Evolutionary conservation across 2,329 filamentous ascomycete species (phyloP).

Genomic region (Neofusicoccum ribis): DNA sequence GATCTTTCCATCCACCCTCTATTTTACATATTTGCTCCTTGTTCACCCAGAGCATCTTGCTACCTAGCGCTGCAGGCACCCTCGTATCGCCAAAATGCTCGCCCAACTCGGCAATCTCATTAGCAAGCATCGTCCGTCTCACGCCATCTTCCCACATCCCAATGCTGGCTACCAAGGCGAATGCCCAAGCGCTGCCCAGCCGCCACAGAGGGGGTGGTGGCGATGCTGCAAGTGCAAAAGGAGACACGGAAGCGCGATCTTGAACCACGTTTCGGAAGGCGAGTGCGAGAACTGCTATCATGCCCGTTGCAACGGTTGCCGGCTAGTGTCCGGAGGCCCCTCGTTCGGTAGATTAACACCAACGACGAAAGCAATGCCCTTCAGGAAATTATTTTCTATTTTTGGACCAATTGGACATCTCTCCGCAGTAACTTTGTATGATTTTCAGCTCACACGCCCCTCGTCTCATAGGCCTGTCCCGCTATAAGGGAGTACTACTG

Average conservation of each 20-base stretch:
- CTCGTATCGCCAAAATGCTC: neutral
- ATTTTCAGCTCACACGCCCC: no score
- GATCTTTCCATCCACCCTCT: neutral
- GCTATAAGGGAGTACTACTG: no score
- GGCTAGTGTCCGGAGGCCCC: neutral
- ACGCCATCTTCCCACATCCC: neutral
- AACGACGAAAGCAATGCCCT: no score
- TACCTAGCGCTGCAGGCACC: neutral
- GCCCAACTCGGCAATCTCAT: neutral
- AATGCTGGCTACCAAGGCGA: neutral
- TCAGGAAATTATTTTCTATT: no score
- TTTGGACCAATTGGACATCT: no score
- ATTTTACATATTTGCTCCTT: neutral
- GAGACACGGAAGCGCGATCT: neutral
- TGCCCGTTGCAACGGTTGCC: neutral
- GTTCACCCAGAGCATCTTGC: no score
- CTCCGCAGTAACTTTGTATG: no score
- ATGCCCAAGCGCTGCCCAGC: neutral
- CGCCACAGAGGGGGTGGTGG: neutral
- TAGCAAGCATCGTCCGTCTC: neutral
- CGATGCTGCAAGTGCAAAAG: neutral
- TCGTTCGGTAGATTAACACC: neutral
- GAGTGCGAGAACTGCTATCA: neutral
- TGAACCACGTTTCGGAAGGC: constrained; percentile 4
- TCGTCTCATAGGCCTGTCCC: no score